Conservation (phyloP, 306 rosid genomes). For the Prunus mume region DNA sequence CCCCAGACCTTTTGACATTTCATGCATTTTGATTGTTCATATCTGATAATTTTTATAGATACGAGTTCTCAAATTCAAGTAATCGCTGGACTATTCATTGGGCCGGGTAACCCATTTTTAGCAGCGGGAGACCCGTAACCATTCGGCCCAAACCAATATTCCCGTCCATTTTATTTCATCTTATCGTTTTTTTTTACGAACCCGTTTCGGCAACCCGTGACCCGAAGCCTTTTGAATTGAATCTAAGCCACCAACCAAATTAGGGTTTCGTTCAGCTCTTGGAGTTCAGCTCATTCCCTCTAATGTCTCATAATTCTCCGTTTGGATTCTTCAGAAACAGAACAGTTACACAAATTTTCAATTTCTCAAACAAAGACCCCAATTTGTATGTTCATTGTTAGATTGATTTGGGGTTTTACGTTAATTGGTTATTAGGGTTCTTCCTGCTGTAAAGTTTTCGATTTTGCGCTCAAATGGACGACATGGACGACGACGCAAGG, state of each 20-base stretch:
- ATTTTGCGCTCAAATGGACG: constrained; percentile 36
- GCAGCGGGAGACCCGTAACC: background rate
- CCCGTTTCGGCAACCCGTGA: background rate
- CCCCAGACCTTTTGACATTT: background rate
- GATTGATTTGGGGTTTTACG: too few species aligned
- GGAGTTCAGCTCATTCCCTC: background rate
- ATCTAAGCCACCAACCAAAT: background rate
- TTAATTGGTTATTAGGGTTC: constrained; percentile 8
- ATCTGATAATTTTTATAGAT: background rate
- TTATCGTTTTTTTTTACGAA: background rate
- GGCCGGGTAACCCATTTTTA: background rate
- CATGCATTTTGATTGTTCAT: background rate
- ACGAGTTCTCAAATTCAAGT: background rate
- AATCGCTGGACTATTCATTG: background rate
- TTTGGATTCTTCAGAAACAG: background rate
- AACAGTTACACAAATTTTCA: background rate
- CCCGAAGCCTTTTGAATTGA: background rate
- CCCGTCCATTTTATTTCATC: background rate
- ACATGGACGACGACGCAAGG: constrained; percentile 52
- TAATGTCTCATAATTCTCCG: background rate
- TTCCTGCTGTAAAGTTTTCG: background rate
- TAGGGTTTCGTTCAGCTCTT: background rate
- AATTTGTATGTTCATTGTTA: background rate
- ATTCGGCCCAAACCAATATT: background rate
- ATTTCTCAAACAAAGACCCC: background rate